Percentiles rank a stretch among this genome's conserved stretches.
Conservation (phyloP, 2,329 filamentous ascomycete species). For the Aspergillus texensis region DNA sequence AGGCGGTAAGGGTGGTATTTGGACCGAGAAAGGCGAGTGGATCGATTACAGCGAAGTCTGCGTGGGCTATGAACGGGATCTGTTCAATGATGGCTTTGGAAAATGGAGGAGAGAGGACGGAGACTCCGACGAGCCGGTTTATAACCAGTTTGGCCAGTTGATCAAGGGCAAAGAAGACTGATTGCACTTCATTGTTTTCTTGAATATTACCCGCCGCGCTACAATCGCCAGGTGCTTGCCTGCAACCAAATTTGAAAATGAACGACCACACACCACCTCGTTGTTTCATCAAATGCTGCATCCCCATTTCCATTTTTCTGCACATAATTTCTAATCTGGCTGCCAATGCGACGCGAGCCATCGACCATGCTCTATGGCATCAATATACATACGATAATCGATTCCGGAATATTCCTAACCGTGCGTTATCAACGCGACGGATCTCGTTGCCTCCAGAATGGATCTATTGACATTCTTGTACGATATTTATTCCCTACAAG, state of each 20-base stretch:
- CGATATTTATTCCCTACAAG: conserved; percentile 1
- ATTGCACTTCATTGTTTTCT: not conserved
- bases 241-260: not conserved
- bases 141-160: conserved; percentile 42
- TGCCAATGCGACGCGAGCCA: not conserved
- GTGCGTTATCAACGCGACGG: no score
- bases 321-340: conserved; percentile 10
- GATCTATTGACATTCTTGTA: not conserved
- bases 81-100: conserved; percentile 54
- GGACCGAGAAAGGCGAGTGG: conserved; percentile 56
- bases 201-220: not conserved
- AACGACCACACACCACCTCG: not conserved
- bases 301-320: conserved; percentile 5
- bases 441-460: not conserved
- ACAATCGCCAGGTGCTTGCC: not conserved
- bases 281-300: not conserved
- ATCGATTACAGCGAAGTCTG: conserved; percentile 54
- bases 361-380: not conserved
- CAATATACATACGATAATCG: not conserved
- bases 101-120: conserved; percentile 41
- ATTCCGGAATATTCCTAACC: not conserved
- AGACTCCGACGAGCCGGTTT: conserved; percentile 35
- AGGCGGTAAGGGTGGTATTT: conserved; percentile 57
- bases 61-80: conserved; percentile 44
- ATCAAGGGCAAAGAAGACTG: conserved; percentile 37